Base-by-base conservation (phyloP, 2,329 filamentous ascomycete genomes). In the Clonostachys solani region DNA sequence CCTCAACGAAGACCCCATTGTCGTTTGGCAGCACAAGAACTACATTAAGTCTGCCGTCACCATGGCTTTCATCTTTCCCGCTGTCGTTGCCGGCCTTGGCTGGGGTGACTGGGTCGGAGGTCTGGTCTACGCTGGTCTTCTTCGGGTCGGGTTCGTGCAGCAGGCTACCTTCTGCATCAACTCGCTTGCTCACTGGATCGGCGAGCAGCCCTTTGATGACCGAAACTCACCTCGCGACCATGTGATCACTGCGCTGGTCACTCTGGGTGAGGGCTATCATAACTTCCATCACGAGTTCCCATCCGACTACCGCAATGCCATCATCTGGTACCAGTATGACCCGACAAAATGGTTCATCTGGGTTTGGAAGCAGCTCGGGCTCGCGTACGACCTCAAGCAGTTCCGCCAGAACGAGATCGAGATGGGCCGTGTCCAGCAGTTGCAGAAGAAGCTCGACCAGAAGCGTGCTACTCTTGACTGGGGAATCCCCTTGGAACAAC, bases 261-360 rank as follows among this genome's bases (percentile, higher is more conserved):
- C 89, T 40, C 84, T 95, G 17, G 89, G 89, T 43, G 89, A 92
- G 71, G 89, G 89, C 33, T 95, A 95, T 74, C 89, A 95, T 80
- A 95, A 95, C 79, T 95, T 95, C 79, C 89, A 95, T 73, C 89
- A 95, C 77, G 89, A 95, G 68, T 95, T 95, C 72, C 90, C 90
- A 47, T 92, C 88, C 12, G 89, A 95, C 68, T 95, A 94, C 81
- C 88, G 89, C 65, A 95, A 95, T 65, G 89, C 89, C 52, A 92
- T 94, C 57, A 78, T 90, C 69, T 95, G 89, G 89, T 86, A 84
- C 72, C 89, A 95, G 64, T 95, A 95, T 62, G 89, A 95, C 66
- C 89, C 89, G 42, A 95, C 89, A 66, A 95, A 95, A 75, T 94
- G 89, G 89, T 79, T 73, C 63, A 95, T 95, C 74, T 89, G 84